Base-by-base conservation (phyloP, 805 yeast species). In the Candida ovalis region DNA sequence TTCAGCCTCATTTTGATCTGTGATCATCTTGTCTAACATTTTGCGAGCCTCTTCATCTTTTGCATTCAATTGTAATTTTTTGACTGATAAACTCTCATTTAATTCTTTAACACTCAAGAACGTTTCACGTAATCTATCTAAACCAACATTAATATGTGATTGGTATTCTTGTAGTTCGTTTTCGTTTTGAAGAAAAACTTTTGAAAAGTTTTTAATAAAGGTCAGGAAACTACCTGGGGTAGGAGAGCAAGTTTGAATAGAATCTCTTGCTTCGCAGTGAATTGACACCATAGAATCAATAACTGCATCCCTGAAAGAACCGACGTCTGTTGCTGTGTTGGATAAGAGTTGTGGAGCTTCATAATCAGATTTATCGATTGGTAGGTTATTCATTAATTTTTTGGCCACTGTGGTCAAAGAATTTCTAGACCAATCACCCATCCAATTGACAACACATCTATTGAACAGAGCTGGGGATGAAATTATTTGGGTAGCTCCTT, bases 1-100 rank as follows among this genome's bases (percentile, higher is more conserved):
- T 62, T 92, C 98, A 0, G 97, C 92, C 57, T 89, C 96, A 60
- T 88, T 89, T 61, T 92, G 98, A 39, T 89, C 95, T 1, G 74
- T 67, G 13, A 92, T 74, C 87, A 92, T 88, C 46, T 72, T 79
- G 57, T 83, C 80, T 37, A 92, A 74, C 75, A 88, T 86, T 23
- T 67, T 66, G 49, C 79, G 76, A 0, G 97, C 96, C 53, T 85
- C 87, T 13, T 64, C 56, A 48, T 86, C 88, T 52, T 90, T 92
- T 0, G 35, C 46, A 19, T 63, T 61, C 27, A 92, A 70, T 21
- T 67, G 68, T 1, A 47, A 54, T 50, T 78, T 76, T 59, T 88
- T 86, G 23, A 58, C 66, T 0, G 83, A 74, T 3, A 92, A 68
- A 0, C 72, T 70, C 6, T 67, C 65, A 43, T 80, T 80, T 57